Evolutionary conservation across 2,329 filamentous ascomycete genomes (phyloP), one percentile per base, ranked within the genome.

Genomic region (Trichoderma brevicompactum): DNA sequence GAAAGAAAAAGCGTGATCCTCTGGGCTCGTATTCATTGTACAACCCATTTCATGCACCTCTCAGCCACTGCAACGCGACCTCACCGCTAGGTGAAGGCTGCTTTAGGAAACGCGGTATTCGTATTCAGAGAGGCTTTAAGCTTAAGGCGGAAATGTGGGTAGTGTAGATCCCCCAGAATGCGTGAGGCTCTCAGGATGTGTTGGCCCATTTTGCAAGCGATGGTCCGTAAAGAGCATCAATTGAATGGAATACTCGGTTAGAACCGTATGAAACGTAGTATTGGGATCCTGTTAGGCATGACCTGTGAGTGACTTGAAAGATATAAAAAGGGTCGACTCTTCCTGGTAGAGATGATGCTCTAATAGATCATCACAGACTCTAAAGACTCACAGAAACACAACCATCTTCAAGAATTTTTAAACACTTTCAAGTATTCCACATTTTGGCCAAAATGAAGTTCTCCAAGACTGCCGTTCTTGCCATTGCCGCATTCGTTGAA

Each of bases 371-470:
- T 13, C 43, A 19, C 49, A 44, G 6, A 23, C 40, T 32, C 28
- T 46, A 40, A 40, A 46, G 49, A 32, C 46, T 62, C 10, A 53
- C 8, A 52, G 34, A 17, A 15, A 19, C 28, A 46, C 5, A 17
- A 28, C 49, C n/a, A 38, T 19, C 49, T 53, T 15, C 40, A 44
- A 38, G 13, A 28, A 19, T 41, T 38, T n/a, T 15, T 15, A 12
- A 23, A 28, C 17, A 44, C 34, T n/a, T 17, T 43, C 41, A 28
- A 19, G 17, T 13, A 23, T 19, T 28, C 23, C 5, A 34, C 28
- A 32, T 5, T 15, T 23, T 36, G 17, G 9, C 17, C 65, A 66
- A 64, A 7, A 66, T 66, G 65, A 70, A 70, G 69, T 40, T 70
- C 44, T 67, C 65, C 61, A 65, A 64, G 19, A 15, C 59, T 50